Percentiles rank a stretch among this genome's conserved stretches.
Conservation (phyloP, 2,329 filamentous ascomycete genomes). For the Colletotrichum cuscutae region DNA sequence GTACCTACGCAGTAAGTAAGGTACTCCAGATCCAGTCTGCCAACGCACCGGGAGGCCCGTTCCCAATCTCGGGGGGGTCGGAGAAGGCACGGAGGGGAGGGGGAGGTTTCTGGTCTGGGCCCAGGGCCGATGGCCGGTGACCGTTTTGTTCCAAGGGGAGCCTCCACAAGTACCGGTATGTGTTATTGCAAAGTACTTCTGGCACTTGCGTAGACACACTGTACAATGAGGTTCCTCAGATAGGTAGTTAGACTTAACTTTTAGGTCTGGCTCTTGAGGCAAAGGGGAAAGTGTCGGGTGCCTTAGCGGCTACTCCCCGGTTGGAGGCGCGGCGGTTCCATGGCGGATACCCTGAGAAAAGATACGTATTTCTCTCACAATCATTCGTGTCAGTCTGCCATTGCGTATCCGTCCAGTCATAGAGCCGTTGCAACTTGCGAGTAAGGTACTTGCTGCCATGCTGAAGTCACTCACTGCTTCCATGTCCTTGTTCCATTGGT, state of each 20-base stretch:
- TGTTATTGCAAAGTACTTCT: background rate
- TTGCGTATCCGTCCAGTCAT: background rate
- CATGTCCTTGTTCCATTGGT: background rate
- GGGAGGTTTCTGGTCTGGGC: conserved; percentile 3
- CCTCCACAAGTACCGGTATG: conserved; percentile 1
- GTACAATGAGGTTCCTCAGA: background rate
- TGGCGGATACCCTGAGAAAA: background rate
- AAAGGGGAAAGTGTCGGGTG: conserved; percentile 11
- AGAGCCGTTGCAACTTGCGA: background rate
- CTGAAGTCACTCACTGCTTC: too few species aligned
- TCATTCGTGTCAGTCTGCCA: background rate
- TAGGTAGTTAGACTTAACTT: background rate
- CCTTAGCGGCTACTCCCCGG: conserved; percentile 13
- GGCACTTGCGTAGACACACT: background rate
- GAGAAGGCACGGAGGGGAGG: conserved; percentile 8
- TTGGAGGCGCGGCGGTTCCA: conserved; percentile 9
- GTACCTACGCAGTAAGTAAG: too few species aligned
- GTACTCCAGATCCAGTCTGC: background rate
- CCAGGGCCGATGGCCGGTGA: conserved; percentile 1
- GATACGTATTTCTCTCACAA: conserved; percentile 3
- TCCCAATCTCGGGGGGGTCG: conserved; percentile 6
- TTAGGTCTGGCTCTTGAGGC: background rate
- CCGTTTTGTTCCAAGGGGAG: background rate
- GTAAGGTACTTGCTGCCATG: background rate
- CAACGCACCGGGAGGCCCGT: conserved; percentile 7